Conservation (phyloP, 805 yeast genomes). For the Spathaspora girioi region DNA sequence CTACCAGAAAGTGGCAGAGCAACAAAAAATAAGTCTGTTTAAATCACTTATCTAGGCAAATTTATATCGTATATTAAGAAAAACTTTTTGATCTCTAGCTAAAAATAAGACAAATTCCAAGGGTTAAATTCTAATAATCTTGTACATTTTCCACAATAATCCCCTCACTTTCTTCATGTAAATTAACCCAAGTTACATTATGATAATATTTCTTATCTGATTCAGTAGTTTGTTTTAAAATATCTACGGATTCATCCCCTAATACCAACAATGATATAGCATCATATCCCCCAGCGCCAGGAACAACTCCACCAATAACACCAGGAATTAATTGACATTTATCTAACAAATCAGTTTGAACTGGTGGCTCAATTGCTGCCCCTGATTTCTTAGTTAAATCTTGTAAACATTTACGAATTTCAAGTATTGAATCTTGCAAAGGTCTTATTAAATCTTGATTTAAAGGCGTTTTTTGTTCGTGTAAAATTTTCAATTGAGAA, state of each 20-base stretch:
- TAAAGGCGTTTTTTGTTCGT: not conserved
- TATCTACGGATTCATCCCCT: slow-evolving; percentile 32
- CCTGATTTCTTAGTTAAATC: slow-evolving; percentile 60
- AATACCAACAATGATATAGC: slow-evolving; percentile 76
- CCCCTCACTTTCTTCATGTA: slow-evolving; percentile 62
- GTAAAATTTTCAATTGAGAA: slow-evolving; percentile 26
- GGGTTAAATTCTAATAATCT: slow-evolving; percentile 18
- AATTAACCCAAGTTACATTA: slow-evolving; percentile 63
- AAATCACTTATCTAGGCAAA: not conserved
- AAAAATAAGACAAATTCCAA: not conserved
- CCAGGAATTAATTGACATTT: slow-evolving; percentile 51
- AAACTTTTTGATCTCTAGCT: not conserved
- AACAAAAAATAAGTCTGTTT: too few relatives aligned
- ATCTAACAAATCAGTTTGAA: slow-evolving; percentile 70
- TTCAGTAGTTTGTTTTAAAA: slow-evolving; percentile 17
- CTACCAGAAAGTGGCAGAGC: not conserved
- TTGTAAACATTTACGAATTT: slow-evolving; percentile 58
- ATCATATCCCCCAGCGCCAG: slow-evolving; percentile 98
- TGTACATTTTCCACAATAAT: slow-evolving; percentile 43
- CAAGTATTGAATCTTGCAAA: slow-evolving; percentile 28
- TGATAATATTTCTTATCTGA: slow-evolving; percentile 25
- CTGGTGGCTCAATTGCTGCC: slow-evolving; percentile 84
- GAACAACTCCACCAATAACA: slow-evolving; percentile 92
- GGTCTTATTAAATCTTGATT: not conserved
- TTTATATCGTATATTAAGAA: not conserved